These are phyloP conservation scores for Syncephalastrum sp. DNA, from an alignment of 371 early-diverging fungal species.

Conservation along the genomic window DNA sequence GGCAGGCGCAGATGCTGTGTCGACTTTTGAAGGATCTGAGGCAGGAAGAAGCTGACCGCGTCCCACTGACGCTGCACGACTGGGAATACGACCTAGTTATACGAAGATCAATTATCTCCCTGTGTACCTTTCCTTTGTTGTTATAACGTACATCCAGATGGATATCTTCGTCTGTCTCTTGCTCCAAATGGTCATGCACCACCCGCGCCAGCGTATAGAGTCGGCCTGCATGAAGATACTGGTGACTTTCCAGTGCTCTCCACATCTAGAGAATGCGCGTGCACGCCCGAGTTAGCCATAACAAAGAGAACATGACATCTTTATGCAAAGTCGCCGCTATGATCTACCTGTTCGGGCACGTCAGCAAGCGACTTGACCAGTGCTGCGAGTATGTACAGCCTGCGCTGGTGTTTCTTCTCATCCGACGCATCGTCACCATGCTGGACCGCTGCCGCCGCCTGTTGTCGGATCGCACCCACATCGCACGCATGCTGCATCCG, in stretches of 20 bases:
- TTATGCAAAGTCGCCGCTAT: no score
- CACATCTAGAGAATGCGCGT: slow-evolving; percentile 53
- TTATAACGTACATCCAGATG: slow-evolving; percentile 13
- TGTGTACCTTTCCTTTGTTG: no score
- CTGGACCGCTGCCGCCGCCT: slow-evolving; percentile 9
- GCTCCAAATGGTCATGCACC: slow-evolving; percentile 64
- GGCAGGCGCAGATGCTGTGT: slow-evolving; percentile 45
- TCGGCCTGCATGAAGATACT: slow-evolving; percentile 69
- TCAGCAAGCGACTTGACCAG: slow-evolving; percentile 83
- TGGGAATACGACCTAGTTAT: slow-evolving; percentile 65
- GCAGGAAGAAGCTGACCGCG: slow-evolving; percentile 70
- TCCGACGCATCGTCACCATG: slow-evolving; percentile 16
- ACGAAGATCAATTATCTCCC: slow-evolving; percentile 2
- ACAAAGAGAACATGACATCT: not conserved
- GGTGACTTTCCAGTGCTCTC: slow-evolving; percentile 72
- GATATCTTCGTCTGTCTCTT: slow-evolving; percentile 24
- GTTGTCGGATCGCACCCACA: slow-evolving; percentile 48
- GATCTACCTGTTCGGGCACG: slow-evolving; percentile 78
- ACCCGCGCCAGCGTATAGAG: slow-evolving; percentile 67
- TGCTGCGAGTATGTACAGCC: slow-evolving; percentile 73
- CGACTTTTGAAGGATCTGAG: slow-evolving; percentile 72
- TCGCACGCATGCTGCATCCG: slow-evolving; percentile 61
- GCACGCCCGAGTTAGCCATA: not conserved
- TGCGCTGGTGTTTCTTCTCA: slow-evolving; percentile 17
- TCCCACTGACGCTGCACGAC: slow-evolving; percentile 88